Evolutionary conservation across 2,329 filamentous ascomycete genomes (phyloP), one percentile per base, ranked within the genome.

Genomic region (Pestalotiopsis fici): DNA sequence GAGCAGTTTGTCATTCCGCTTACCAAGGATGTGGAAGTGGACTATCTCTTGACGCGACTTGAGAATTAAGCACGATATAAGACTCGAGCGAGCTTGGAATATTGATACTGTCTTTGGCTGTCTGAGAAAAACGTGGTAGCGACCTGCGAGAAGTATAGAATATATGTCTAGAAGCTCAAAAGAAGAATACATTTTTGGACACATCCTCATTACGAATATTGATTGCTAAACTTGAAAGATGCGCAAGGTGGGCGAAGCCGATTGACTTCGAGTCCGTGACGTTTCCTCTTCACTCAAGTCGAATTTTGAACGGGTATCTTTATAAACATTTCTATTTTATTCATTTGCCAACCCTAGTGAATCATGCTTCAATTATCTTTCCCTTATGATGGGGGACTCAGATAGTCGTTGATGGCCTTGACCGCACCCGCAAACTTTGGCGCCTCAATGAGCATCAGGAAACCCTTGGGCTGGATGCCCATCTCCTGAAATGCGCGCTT

Each of bases 1-100:
- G 89, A 90, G 86, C 88, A 97, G 78, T 93, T 93, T 81, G 95
- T 99, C 69, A 99, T 99, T 73, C 96, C 96, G 0, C 81, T 98
- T 78, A 99, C 96, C n/a, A 99, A 99, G 81, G 92, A 94, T 71
- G 95, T 99, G 54, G 96, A 99, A 84, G 94, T 99, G 11, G 96
- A 99, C 74, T 99, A 99, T 79, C 84, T 99, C 73, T 97, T 99
- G 93, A 94, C 98, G 81, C 88, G 96, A 70, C 83, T 99, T 65
- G 61, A 55, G 31, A 18, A 60, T 21, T 60, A 21, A 31, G 31
- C 13, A 12, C 15, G 18, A 15, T 63, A 28, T 11, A 9, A 9
- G 43, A 50, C 28, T 35, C 31, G 11, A 7, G 11, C 31, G 31
- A 35, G 31, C 31, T 35, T 11, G 11, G 31, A 35, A 11, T 11